Percentiles rank a stretch among this genome's conserved stretches.
These are phyloP conservation scores for Saccharomyces hybrid DNA, from an alignment of 1,139 yeast genomes.

Conservation along the genomic window DNA sequence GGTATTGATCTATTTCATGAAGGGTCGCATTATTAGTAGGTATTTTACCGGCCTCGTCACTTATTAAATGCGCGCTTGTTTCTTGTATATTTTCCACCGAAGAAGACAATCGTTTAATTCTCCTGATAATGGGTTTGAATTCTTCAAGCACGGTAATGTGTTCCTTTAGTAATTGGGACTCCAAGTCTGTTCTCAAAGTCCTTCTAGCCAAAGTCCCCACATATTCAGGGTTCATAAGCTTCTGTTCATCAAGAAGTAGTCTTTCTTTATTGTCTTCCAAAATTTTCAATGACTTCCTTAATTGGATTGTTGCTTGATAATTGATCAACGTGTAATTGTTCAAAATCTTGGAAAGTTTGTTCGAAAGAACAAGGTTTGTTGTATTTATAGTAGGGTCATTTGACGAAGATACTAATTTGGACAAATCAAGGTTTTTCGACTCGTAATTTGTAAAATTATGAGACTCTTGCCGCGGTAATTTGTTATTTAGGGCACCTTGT, in stretches of 20 bases:
- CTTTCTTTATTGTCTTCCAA: constrained; percentile 38
- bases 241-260: constrained; percentile 30
- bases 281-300: constrained; percentile 35
- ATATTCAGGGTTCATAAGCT: constrained; percentile 43
- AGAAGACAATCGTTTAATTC: constrained; percentile 33
- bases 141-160: constrained; percentile 55
- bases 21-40: constrained; percentile 2
- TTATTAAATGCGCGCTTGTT: constrained; percentile 35
- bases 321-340: constrained; percentile 43
- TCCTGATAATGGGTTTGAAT: constrained; percentile 48
- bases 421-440: constrained; percentile 1
- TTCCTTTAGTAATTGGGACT: constrained; percentile 58
- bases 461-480: background rate
- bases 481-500: background rate
- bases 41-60: constrained; percentile 5
- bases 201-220: constrained; percentile 52
- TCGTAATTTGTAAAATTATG: background rate
- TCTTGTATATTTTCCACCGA: constrained; percentile 39
- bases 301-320: constrained; percentile 36
- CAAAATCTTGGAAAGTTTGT: constrained; percentile 44
- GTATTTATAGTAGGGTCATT: background rate
- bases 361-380: constrained; percentile 34
- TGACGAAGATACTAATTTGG: constrained; percentile 4
- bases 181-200: constrained; percentile 59
- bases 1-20: constrained; percentile 6